Percentiles rank a stretch among this genome's conserved stretches.
These are phyloP conservation scores for Allodekkera sacchari DNA, from an alignment of 805 yeast species.

Conservation along the genomic window DNA sequence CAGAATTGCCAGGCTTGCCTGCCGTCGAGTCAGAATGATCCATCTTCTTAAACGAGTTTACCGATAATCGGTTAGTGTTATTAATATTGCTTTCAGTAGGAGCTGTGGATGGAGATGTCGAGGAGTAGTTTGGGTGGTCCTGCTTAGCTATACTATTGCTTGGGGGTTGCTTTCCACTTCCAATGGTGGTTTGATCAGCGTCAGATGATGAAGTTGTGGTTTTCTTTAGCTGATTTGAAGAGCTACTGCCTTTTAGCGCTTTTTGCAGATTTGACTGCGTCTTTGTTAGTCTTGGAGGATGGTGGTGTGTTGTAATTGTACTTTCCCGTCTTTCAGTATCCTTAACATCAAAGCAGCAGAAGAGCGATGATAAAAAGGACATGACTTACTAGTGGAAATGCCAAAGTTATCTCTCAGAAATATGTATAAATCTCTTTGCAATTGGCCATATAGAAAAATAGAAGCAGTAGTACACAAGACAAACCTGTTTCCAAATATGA, in stretches of 20 bases:
- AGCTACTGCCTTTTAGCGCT: slow-evolving; percentile 21
- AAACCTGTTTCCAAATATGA: no score
- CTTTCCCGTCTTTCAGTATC: slow-evolving; percentile 22
- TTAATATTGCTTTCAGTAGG: neutral
- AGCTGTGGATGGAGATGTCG: neutral
- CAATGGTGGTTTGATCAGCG: neutral
- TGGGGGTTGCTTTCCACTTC: neutral
- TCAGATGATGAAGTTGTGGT: slow-evolving; percentile 6
- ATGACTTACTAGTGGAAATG: slow-evolving; percentile 8
- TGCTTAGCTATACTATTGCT: neutral
- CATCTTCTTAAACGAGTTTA: slow-evolving; percentile 1
- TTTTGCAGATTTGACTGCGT: slow-evolving; percentile 28
- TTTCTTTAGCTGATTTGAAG: slow-evolving; percentile 6
- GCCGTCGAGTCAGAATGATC: slow-evolving; percentile 5
- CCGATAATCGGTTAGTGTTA: neutral
- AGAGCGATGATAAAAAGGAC: slow-evolving; percentile 26
- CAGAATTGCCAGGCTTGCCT: neutral
- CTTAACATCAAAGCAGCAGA: slow-evolving; percentile 28
- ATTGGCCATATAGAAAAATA: no score
- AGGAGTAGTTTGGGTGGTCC: neutral
- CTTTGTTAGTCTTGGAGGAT: slow-evolving; percentile 19
- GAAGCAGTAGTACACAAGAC: no score
- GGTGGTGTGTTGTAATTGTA: slow-evolving; percentile 15
- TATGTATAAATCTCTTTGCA: no score
- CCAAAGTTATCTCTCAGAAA: neutral